Conservation (phyloP, 2,329 filamentous ascomycete species). For the Tolypocladium cylindrosporum region DNA sequence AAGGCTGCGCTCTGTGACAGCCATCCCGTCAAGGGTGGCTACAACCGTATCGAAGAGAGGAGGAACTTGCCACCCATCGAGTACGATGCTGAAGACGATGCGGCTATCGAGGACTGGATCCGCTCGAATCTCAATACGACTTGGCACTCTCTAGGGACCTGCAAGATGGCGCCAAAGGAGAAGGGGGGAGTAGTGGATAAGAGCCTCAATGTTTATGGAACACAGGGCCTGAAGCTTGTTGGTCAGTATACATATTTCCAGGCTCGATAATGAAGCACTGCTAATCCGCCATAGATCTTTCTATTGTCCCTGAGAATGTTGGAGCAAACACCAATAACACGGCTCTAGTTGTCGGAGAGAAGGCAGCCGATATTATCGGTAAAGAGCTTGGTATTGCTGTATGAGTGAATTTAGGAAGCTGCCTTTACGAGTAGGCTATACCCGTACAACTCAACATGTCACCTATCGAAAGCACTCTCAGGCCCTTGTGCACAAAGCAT, state of each 20-base stretch:
- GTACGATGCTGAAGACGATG: constrained; percentile 38
- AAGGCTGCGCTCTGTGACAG: constrained; percentile 22
- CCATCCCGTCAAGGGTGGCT: constrained; percentile 9
- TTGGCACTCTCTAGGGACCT: constrained; percentile 24
- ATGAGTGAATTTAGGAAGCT: too few relatives aligned
- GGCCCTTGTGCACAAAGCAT: too few relatives aligned
- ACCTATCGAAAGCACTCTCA: too few relatives aligned
- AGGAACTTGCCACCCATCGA: constrained; percentile 19
- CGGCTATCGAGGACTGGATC: constrained; percentile 32
- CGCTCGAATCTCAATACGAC: constrained; percentile 26
- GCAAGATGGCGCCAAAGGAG: constrained; percentile 1
- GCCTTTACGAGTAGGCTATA: too few relatives aligned
- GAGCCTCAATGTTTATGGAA: neutral
- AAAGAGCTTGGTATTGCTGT: constrained; percentile 9
- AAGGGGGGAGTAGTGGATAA: neutral
- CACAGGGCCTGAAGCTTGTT: neutral
- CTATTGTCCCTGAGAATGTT: constrained; percentile 27
- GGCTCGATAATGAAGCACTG: neutral
- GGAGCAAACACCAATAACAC: constrained; percentile 33
- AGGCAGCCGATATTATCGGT: constrained; percentile 23
- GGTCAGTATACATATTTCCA: neutral
- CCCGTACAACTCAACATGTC: too few relatives aligned
- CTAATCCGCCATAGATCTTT: constrained; percentile 18
- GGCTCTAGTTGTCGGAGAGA: constrained; percentile 34
- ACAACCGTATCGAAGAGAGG: constrained; percentile 17